phyloP scores from a whole-genome alignment of 73 alveolate species.

The Paramecium biaurelia region DNA sequence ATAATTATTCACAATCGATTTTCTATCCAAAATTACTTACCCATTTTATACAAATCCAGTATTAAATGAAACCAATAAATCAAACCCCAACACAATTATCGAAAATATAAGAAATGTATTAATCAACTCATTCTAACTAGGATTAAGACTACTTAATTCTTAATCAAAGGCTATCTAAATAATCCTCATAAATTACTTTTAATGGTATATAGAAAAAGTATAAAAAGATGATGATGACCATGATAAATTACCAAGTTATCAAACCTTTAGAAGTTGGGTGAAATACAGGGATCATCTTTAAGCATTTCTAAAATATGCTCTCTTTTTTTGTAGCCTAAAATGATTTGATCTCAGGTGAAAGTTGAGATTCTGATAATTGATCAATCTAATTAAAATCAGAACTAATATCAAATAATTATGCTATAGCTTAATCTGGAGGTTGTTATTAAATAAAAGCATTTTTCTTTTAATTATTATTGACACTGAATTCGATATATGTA shows the following conservation, averaged over 20 bases:
- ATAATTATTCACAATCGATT: background rate
- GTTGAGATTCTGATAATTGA: background rate
- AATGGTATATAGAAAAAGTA: conserved; percentile 33
- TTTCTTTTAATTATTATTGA: background rate
- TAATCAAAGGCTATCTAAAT: conserved; percentile 17
- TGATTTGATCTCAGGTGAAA: background rate
- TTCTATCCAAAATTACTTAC: background rate
- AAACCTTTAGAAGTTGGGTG: background rate
- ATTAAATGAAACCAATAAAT: conserved; percentile 22
- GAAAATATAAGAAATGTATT: background rate
- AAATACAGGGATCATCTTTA: background rate
- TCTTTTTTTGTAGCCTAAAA: background rate
- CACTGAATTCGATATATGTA: background rate
- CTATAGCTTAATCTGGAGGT: background rate
- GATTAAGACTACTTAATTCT: background rate
- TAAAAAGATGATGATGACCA: background rate
- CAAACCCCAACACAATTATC: background rate
- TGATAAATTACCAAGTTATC: background rate
- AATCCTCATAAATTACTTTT: background rate
- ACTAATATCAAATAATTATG: background rate
- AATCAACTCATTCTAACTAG: background rate
- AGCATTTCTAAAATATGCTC: background rate
- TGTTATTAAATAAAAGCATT: background rate
- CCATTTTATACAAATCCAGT: background rate
- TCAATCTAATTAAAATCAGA: background rate